A percentile compares a stretch with the other conserved stretches of the same genome.
phyloP scores from a whole-genome alignment of 2,329 filamentous ascomycete genomes.

The Cladosporium sp. region DNA sequence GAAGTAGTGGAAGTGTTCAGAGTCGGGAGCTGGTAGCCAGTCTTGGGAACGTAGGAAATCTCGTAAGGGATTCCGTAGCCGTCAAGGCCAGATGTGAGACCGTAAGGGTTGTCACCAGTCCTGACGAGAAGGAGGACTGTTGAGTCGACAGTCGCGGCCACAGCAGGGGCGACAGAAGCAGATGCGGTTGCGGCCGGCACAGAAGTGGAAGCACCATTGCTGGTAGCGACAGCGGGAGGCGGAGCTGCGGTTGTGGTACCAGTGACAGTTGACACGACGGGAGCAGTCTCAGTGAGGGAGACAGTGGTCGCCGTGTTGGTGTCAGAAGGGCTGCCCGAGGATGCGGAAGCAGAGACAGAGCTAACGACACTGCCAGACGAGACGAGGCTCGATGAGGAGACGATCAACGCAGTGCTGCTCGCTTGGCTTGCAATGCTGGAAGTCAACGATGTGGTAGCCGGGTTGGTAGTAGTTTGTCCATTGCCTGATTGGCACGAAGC shows the following conservation, averaged over 20 bases:
- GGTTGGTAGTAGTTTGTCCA: not conserved
- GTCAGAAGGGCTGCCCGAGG: not conserved
- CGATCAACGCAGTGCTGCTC: conserved; percentile 2
- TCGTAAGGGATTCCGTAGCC: conserved; percentile 60
- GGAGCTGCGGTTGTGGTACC: conserved; percentile 8
- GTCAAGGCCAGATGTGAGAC: conserved; percentile 52
- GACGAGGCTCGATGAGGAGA: not conserved
- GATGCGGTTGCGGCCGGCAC: not conserved
- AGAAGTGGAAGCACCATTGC: conserved; percentile 1
- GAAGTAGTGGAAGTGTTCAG: conserved; percentile 46
- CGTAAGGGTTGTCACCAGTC: conserved; percentile 45
- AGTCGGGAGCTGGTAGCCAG: conserved; percentile 48
- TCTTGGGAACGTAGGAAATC: conserved; percentile 51
- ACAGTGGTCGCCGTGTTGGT: not conserved
- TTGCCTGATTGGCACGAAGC: conserved; percentile 2
- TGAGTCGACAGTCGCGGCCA: not conserved
- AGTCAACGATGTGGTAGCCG: conserved; percentile 4
- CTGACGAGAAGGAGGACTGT: conserved; percentile 10
- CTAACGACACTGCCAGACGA: not conserved
- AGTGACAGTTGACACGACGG: conserved; percentile 3
- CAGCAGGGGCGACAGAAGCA: conserved; percentile 2
- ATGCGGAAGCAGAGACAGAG: not conserved
- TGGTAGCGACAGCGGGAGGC: conserved; percentile 5
- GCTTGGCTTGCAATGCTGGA: not conserved
- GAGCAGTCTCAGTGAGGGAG: conserved; percentile 5